Base-by-base conservation (phyloP, 2,329 filamentous ascomycete species). In the Tolypocladium endophyticum region DNA sequence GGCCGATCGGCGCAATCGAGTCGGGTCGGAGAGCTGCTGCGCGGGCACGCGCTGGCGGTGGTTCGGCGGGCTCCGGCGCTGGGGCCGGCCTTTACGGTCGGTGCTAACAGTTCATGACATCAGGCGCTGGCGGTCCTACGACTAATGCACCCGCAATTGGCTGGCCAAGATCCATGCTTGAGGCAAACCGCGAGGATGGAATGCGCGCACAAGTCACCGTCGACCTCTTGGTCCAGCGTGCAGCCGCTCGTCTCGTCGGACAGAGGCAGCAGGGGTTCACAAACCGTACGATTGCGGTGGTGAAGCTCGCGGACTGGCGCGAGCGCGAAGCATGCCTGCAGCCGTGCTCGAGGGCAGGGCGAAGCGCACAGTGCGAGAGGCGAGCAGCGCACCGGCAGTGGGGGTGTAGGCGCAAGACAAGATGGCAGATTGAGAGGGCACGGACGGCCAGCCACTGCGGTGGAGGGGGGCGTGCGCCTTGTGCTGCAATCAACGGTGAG, bases 21-120 rank as follows among this genome's bases (percentile, higher is more conserved):
- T 50, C 45, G 14, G 43, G 45, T 50, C 2, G 8, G 23, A 16
- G 23, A 8, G 23, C 25, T 20, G 25, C 47, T 6, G 28, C 16
- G 30, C n/a, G 36, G 28, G 30, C 4, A 8, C 56, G 3, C 25
- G 20, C n/a, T 52, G 43, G 33, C 35, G 18, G 47, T n/a, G 36
- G 57, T 16, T 33, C 57, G 36, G 47, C n/a, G 25, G 47, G 30
- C 33, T 58, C 50, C 57, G 36, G 36, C 28, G 57, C 20, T 58
- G 57, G 57, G 38, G 43, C 50, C 57, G 57, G 57, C 47, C 8
- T 43, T 58, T 55, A 55, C 57, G 38, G 20, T 47, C 47, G 57
- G 57, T 58, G 45, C 47, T 58, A 58, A 36, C 57, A 23, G 23
- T 33, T 8, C 30, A 35, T 23, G 50, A 14, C 47, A 35, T 14